A percentile compares a stretch with the other conserved stretches of the same genome.
Conservation (phyloP, 495 filamentous ascomycete species). For the Neohortaea acidophila region DNA sequence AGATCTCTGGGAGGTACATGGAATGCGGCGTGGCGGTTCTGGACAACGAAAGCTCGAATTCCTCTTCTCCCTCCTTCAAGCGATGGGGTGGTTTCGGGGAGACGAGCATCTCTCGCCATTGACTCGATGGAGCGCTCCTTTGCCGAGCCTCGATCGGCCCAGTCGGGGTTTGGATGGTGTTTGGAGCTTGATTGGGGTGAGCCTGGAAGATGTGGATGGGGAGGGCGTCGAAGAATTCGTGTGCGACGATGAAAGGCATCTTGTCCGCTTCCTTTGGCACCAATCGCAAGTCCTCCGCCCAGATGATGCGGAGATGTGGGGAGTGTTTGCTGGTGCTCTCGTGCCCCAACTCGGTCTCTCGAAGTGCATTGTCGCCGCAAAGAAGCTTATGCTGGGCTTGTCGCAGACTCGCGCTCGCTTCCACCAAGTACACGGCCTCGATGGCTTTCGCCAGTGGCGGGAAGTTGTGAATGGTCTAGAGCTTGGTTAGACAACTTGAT, state of each 20-base stretch:
- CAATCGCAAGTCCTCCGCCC: conserved; percentile 78
- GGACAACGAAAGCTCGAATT: conserved; percentile 72
- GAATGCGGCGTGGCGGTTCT: conserved; percentile 63
- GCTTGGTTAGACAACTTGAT: too few relatives aligned
- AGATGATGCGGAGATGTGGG: conserved; percentile 50
- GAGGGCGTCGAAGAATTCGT: conserved; percentile 98
- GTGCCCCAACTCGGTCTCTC: conserved; percentile 58
- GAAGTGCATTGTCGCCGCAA: conserved; percentile 58
- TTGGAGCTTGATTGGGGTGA: conserved; percentile 14
- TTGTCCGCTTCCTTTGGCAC: conserved; percentile 53
- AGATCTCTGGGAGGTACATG: conserved; percentile 70
- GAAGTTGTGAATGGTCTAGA: conserved; percentile 70
- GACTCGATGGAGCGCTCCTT: conserved; percentile 22
- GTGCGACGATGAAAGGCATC: conserved; percentile 83
- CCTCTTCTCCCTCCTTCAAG: conserved; percentile 37
- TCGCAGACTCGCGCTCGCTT: conserved; percentile 65
- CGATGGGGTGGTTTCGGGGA: conserved; percentile 43
- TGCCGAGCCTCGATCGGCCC: conserved; percentile 22
- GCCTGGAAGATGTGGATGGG: conserved; percentile 88
- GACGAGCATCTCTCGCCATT: conserved; percentile 84
- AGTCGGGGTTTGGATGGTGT: conserved; percentile 27
- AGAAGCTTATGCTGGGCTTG: conserved; percentile 64
- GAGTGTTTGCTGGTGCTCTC: conserved; percentile 62
- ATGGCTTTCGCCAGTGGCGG: conserved; percentile 59
- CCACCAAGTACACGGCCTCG: conserved; percentile 77